These are phyloP conservation scores for Chlorella sp. DNA, from an alignment of 139 green algal genomes.

Conservation along the genomic window DNA sequence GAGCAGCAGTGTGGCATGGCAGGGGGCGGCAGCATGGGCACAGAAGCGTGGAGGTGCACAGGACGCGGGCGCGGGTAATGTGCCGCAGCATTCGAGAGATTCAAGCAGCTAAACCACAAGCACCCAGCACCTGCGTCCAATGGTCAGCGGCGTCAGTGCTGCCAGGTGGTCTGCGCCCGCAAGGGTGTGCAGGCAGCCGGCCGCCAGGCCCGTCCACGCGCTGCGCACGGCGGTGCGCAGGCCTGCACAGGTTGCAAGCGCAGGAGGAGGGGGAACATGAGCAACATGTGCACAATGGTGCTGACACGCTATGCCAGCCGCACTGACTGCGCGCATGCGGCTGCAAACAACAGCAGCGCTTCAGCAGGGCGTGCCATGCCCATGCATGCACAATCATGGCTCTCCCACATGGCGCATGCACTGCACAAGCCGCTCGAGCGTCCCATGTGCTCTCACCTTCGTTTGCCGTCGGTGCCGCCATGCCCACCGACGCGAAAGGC, in stretches of 20 bases:
- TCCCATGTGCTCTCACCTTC: slow-evolving; percentile 1
- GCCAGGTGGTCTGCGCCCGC: slow-evolving; percentile 97
- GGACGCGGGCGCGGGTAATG: no score
- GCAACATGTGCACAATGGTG: no score
- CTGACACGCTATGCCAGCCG: not conserved
- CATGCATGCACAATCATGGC: not conserved
- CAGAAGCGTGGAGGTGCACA: no score
- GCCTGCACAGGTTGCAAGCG: not conserved
- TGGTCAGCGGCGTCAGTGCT: slow-evolving; percentile 94
- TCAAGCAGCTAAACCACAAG: no score
- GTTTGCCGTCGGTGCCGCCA: slow-evolving; percentile 6
- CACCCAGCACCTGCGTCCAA: slow-evolving; percentile 83
- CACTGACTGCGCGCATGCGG: not conserved
- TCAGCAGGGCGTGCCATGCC: no score
- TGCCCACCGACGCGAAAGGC: slow-evolving; percentile 24
- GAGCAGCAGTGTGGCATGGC: no score
- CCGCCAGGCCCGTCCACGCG: slow-evolving; percentile 89
- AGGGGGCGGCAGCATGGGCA: no score
- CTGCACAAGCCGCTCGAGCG: no score
- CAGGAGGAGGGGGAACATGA: not conserved
- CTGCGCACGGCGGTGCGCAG: slow-evolving; percentile 42
- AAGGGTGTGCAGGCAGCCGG: slow-evolving; percentile 96
- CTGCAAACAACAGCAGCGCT: no score
- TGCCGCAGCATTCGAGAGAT: no score
- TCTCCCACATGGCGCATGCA: not conserved